A percentile compares a stretch with the other conserved stretches of the same genome.
Evolutionary conservation across 257 asterid genomes (phyloP).

Genomic region (Nicotiana obtusifolia): DNA sequence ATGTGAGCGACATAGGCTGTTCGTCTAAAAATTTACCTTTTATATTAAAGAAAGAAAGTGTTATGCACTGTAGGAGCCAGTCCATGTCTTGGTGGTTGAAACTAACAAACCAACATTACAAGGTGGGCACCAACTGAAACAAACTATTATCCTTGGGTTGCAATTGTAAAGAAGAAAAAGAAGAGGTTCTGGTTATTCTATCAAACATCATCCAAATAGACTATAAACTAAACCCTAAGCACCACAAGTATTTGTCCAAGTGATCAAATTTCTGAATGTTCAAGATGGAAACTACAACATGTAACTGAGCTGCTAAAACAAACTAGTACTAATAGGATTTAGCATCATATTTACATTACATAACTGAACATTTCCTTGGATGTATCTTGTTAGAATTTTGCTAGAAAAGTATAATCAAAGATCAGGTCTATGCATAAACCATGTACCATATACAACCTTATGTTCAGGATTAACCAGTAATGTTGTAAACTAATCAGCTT

Average conservation of each 20-base stretch:
- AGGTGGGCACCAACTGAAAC: neutral
- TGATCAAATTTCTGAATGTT: neutral
- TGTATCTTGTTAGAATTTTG: neutral
- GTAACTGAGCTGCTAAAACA: neutral
- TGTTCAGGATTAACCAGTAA: neutral
- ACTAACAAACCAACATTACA: neutral
- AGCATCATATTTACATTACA: neutral
- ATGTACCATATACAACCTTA: neutral
- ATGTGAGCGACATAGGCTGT: neutral
- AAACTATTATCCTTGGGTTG: neutral
- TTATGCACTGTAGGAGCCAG: neutral
- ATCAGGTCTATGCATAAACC: neutral
- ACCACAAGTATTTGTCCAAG: neutral
- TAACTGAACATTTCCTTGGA: neutral
- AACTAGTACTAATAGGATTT: neutral
- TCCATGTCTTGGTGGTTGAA: neutral
- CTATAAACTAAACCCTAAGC: neutral
- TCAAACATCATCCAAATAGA: neutral
- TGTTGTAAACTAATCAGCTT: neutral
- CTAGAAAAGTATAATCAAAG: neutral
- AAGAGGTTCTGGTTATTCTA: too few species aligned
- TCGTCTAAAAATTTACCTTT: neutral
- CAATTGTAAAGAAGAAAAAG: neutral
- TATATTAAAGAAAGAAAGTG: neutral
- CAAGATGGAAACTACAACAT: neutral